phyloP scores from a whole-genome alignment of 768 basidiomycete species.

The Galerina sulciceps region DNA sequence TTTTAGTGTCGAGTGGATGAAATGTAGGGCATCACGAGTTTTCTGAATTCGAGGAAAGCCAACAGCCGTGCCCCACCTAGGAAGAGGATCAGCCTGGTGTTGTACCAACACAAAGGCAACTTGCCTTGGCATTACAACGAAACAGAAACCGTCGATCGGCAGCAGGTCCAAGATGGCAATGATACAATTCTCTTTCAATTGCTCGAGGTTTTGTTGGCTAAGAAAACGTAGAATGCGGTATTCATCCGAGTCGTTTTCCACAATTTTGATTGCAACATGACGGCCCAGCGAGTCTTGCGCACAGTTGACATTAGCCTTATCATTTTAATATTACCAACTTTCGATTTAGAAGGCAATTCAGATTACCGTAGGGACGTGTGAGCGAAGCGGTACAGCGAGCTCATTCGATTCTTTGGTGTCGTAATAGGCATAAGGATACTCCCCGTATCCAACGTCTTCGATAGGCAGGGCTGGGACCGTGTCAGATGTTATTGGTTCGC shows the following conservation, averaged over 20 bases:
- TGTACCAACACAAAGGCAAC: background rate
- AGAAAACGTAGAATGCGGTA: constrained; percentile 24
- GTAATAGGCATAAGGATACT: constrained; percentile 11
- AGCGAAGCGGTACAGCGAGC: background rate
- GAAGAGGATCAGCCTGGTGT: background rate
- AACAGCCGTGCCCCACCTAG: constrained; percentile 17
- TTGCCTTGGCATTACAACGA: constrained; percentile 33
- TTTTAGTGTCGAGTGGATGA: constrained; percentile 19
- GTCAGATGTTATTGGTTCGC: background rate
- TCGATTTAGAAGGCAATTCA: background rate
- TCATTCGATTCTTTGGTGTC: background rate
- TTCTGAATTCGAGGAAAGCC: background rate
- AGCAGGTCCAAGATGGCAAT: constrained; percentile 32
- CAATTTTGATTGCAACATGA: constrained; percentile 31
- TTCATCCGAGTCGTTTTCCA: constrained; percentile 24
- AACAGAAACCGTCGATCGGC: constrained; percentile 20
- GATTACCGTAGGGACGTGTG: background rate
- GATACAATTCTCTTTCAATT: constrained; percentile 10
- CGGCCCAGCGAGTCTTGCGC: constrained; percentile 24
- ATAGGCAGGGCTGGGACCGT: background rate
- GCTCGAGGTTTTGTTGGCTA: constrained; percentile 7
- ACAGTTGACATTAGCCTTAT: background rate
- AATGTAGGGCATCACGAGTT: constrained; percentile 7
- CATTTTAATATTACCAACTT: background rate
- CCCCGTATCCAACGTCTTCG: background rate